Evolutionary conservation across 495 filamentous ascomycete species (phyloP).

Genomic region (Aspergillus bertholletiae): DNA sequence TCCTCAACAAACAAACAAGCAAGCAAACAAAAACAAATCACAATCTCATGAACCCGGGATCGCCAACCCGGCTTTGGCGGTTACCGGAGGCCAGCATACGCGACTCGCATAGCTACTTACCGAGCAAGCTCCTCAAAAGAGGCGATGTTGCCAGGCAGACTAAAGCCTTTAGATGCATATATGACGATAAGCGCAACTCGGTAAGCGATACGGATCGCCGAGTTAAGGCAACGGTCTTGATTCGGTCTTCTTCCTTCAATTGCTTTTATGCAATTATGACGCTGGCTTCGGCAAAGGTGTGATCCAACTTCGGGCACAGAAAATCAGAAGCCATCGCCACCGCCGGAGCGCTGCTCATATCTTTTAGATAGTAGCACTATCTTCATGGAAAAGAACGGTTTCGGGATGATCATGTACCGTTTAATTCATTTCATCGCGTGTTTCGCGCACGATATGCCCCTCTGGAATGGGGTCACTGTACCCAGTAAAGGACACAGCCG

Average conservation of each 20-base stretch:
- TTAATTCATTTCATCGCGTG: constrained; percentile 5
- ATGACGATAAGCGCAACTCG: too few relatives aligned
- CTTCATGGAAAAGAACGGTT: constrained; percentile 1
- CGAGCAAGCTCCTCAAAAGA: too few relatives aligned
- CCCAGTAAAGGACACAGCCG: background rate
- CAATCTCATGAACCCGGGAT: too few relatives aligned
- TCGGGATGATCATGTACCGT: background rate
- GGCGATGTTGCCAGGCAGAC: too few relatives aligned
- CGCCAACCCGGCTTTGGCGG: too few relatives aligned
- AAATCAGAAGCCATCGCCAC: constrained; percentile 1
- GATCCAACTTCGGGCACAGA: background rate
- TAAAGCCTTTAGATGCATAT: too few relatives aligned
- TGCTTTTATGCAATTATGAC: background rate
- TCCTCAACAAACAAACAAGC: too few relatives aligned
- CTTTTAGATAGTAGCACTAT: constrained; percentile 4
- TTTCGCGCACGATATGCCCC: background rate
- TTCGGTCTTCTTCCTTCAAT: background rate
- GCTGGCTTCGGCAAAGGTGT: background rate
- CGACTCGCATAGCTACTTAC: too few relatives aligned
- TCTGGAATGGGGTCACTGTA: background rate
- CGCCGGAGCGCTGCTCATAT: background rate
- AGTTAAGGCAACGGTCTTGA: too few relatives aligned
- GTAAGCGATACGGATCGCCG: too few relatives aligned
- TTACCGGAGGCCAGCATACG: too few relatives aligned
- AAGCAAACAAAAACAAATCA: too few relatives aligned